Base-by-base conservation (phyloP, 148 eudicot genomes). In the Salicornia ramosissima region DNA sequence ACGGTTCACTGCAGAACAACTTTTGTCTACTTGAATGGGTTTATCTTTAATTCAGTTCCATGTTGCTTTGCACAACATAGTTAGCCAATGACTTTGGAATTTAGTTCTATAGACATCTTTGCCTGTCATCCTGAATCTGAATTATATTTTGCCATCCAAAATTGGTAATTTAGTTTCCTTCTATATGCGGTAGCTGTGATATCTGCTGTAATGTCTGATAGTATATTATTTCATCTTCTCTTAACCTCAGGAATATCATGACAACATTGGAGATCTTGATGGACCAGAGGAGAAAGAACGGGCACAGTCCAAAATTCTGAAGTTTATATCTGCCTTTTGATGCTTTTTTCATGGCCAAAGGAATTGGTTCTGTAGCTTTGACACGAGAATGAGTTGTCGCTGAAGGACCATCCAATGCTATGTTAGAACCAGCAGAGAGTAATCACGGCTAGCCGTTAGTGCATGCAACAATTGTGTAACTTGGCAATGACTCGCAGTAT, bases 211-310 rank as follows among this genome's bases (percentile, higher is more conserved):
- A 46, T 42, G 30, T 40, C 3, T 67, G 46, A 62, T 15, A 5
- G 10, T 18, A 25, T 71, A 34, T 71, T 28, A 25, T 49, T n/a
- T 49, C n/a, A 12, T 11, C 64, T 46, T 33, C 50, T 40, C 19
- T 30, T 65, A 16, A 68, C 47, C 42, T 28, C 83, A 93, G 98
- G 98, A 90, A 75, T 91, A 88, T 78, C 96, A 94, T 60, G 96
- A 89, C 79, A 84, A 94, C 77, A 89, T 94, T 61, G 99, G 99
- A 36, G 99, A 94, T 73, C 80, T 94, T 43, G 99, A 94, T 33
- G 99, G 99, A n/a, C 91, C 99, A 42, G 99, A 94, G 75, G 99
- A 94, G 74, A 94, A 89, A 81, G 99, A 94, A 74, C 83, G 88
- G 75, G 91, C 86, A 21, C 99, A 94, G 71, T 78, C 90, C 7